Evolutionary conservation across 192 early-diverging fungal genomes (phyloP).

Genomic region (Coemansia sp.): DNA sequence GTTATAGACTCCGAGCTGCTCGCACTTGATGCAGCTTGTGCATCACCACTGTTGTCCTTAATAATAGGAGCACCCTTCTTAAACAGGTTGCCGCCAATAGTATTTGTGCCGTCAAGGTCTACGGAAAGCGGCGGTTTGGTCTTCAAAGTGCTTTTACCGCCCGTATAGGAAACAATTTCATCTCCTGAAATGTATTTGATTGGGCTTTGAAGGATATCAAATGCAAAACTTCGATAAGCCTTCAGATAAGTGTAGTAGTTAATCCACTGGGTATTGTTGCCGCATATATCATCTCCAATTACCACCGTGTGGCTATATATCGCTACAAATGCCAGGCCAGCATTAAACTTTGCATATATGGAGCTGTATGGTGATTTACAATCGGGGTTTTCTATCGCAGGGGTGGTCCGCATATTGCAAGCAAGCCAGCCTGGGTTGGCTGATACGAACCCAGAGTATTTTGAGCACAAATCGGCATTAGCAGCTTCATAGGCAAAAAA

Average conservation of each 20-base stretch:
- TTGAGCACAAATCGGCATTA: background rate
- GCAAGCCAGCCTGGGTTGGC: background rate
- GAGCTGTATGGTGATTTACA: background rate
- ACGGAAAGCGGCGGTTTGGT: background rate
- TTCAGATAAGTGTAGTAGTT: background rate
- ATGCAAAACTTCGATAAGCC: background rate
- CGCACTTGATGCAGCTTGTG: no score
- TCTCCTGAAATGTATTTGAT: background rate
- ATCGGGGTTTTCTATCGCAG: background rate
- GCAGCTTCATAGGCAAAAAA: no score
- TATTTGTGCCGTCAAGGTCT: background rate
- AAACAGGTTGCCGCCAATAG: background rate
- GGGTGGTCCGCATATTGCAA: background rate
- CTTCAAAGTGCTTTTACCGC: background rate
- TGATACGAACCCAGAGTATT: background rate
- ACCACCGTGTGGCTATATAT: background rate
- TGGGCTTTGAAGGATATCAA: background rate
- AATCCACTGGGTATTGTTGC: background rate
- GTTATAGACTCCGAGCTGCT: no score
- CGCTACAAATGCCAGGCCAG: background rate
- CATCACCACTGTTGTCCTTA: no score
- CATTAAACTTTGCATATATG: background rate
- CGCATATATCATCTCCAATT: background rate
- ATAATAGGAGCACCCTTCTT: no score
- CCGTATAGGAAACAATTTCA: background rate